Conservation (phyloP, 164 flowering plant species). For the Tetrastigma voinierianum region DNA sequence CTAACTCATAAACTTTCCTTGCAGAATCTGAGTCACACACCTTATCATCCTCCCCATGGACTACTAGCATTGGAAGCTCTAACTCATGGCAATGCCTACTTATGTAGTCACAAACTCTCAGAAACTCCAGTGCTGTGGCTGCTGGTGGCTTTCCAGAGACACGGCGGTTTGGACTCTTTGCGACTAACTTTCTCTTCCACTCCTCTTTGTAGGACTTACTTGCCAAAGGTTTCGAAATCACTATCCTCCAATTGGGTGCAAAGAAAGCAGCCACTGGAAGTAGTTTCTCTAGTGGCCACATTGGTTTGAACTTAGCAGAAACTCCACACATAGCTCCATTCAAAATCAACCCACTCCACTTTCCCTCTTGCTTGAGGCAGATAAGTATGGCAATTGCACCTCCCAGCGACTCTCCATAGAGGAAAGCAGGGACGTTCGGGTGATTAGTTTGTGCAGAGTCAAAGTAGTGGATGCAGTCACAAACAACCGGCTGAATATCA, state of each 20-base stretch:
- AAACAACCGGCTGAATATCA: slow-evolving; percentile 18
- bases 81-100: slow-evolving; percentile 28
- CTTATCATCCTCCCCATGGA: slow-evolving; percentile 42
- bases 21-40: slow-evolving; percentile 33
- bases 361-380: slow-evolving; percentile 21
- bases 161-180: slow-evolving; percentile 20
- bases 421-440: slow-evolving; percentile 31
- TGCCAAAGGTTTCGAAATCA: slow-evolving; percentile 7
- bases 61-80: slow-evolving; percentile 34
- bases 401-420: slow-evolving; percentile 47
- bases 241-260: slow-evolving; percentile 26
- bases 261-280: slow-evolving; percentile 36
- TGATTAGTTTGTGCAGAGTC: slow-evolving; percentile 15
- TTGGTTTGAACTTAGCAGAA: slow-evolving; percentile 31
- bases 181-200: slow-evolving; percentile 26
- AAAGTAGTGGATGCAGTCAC: slow-evolving; percentile 39
- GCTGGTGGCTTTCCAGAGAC: slow-evolving; percentile 13
- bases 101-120: slow-evolving; percentile 30
- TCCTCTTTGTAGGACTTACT: slow-evolving; percentile 17
- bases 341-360: slow-evolving; percentile 41
- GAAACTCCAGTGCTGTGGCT: slow-evolving; percentile 19
- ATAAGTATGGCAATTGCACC: slow-evolving; percentile 37
- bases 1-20: slow-evolving; percentile 23
- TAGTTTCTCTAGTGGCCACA: slow-evolving; percentile 36
- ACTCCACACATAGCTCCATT: slow-evolving; percentile 50